Conservation (phyloP, 371 early-diverging fungal species). For the Mucor ambiguus region DNA sequence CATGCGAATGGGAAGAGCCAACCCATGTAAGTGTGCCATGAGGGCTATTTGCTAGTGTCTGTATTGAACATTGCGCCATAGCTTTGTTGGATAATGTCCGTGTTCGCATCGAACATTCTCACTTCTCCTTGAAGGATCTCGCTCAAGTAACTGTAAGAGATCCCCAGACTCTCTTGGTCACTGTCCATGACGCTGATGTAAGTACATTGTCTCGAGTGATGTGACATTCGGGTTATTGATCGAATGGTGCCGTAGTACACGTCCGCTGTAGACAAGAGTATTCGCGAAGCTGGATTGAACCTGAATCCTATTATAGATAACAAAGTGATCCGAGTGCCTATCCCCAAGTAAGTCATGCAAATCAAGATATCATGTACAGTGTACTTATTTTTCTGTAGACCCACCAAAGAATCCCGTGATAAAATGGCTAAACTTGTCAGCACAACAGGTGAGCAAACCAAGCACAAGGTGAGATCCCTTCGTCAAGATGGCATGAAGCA, state of each 20-base stretch:
- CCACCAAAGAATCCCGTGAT: slow-evolving; percentile 83
- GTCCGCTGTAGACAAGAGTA: slow-evolving; percentile 78
- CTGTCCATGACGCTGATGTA: slow-evolving; percentile 79
- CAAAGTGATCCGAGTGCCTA: slow-evolving; percentile 76
- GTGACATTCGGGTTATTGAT: background rate
- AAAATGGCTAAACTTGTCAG: slow-evolving; percentile 71
- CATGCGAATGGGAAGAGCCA: slow-evolving; percentile 77
- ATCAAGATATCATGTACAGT: background rate
- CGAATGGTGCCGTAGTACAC: slow-evolving; percentile 49
- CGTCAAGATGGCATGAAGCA: slow-evolving; percentile 79
- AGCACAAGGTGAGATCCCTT: slow-evolving; percentile 65
- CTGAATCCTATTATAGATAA: slow-evolving; percentile 80
- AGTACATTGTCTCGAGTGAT: background rate
- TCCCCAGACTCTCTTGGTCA: slow-evolving; percentile 82
- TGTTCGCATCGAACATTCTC: slow-evolving; percentile 63
- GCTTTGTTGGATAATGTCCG: slow-evolving; percentile 76
- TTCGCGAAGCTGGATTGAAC: slow-evolving; percentile 80
- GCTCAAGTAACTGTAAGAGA: slow-evolving; percentile 89
- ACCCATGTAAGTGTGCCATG: slow-evolving; percentile 57
- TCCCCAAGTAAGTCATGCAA: slow-evolving; percentile 73
- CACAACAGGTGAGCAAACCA: slow-evolving; percentile 70
- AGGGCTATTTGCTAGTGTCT: background rate
- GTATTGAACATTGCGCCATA: slow-evolving; percentile 17
- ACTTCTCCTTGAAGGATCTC: slow-evolving; percentile 65
- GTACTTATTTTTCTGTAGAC: slow-evolving; percentile 35